Base-by-base conservation (phyloP, 2,329 filamentous ascomycete genomes). In the Aspergillus pseudotamarii region DNA sequence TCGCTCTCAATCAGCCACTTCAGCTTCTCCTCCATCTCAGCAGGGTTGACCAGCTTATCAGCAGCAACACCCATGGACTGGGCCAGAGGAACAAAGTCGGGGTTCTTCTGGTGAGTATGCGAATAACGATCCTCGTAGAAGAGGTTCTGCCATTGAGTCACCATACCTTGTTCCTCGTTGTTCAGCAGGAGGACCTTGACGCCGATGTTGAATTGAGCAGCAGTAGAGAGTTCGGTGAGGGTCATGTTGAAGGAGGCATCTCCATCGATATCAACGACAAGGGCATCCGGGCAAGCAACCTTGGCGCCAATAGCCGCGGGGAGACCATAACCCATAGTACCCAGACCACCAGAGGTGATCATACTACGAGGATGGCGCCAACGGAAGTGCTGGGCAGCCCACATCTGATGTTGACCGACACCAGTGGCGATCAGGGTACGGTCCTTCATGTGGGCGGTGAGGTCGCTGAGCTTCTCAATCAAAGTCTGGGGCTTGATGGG, bases 221-320 rank as follows among this genome's bases (percentile, higher is more conserved):
- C 94, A 1, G 94, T 97, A 53, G 91, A 92, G 59, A 99, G 88
- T 82, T 99, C 95, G 1, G 94, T 97, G 64, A 97, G 85, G 6
- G 95, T 98, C 95, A 99, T 98, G 85, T 93, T 92, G 84, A 99
- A 98, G 4, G 94, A 97, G n/a, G 94, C 95, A 77, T 98, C 95
- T 66, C 95, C 95, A 76, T 99, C 95, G 73, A 98, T 96, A 78
- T 98, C 94, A 64, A 98, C 88, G 64, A 98, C 94, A 57, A 96
- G 87, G 65, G 91, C 89, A 58, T 97, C 91, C 3, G 90, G 89
- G 53, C 85, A 85, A 21, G 89, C 91, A 57, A 97, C 94, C 85
- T 97, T 97, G 73, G 93, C 94, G 66, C 95, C 95, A 68, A 98
- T 98, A 66, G 95, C 94, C 28, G 94, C 92, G 28, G 95, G 95